Percentiles rank a stretch among this genome's conserved stretches.
These are phyloP conservation scores for Castanea mollissima DNA, from an alignment of 306 rosid species.

Conservation along the genomic window DNA sequence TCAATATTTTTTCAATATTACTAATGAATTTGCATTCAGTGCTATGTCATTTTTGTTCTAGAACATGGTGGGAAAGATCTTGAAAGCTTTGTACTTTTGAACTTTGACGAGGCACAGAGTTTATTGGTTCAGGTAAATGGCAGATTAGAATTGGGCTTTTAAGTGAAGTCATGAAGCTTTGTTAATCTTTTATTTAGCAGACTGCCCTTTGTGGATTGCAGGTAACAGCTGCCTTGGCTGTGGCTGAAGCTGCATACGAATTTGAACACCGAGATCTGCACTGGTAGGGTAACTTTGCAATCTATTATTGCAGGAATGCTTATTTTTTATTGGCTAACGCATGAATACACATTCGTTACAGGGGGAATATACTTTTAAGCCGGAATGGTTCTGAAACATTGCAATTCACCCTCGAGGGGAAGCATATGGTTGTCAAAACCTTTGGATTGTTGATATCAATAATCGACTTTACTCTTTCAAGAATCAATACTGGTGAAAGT, in stretches of 20 bases:
- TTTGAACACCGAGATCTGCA: constrained; percentile 99
- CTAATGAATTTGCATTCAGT: constrained; percentile 47
- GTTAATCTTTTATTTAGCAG: neutral
- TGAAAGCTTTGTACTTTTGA: constrained; percentile 77
- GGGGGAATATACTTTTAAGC: constrained; percentile 87
- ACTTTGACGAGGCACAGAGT: constrained; percentile 70
- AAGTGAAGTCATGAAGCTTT: constrained; percentile 24
- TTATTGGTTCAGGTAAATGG: constrained; percentile 71
- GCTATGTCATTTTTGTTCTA: constrained; percentile 64
- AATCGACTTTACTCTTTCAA: constrained; percentile 85
- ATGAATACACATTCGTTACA: constrained; percentile 31
- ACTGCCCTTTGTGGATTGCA: constrained; percentile 32
- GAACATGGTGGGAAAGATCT: constrained; percentile 92
- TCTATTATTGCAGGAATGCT: constrained; percentile 6
- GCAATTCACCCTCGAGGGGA: constrained; percentile 81
- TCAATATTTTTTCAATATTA: too few species aligned
- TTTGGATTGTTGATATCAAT: constrained; percentile 78
- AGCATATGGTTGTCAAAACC: constrained; percentile 49
- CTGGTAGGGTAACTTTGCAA: constrained; percentile 50
- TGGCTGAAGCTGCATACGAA: constrained; percentile 91
- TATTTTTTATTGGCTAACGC: constrained; percentile 24
- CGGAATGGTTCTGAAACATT: constrained; percentile 57
- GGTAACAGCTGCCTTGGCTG: constrained; percentile 86
- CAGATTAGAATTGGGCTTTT: neutral
- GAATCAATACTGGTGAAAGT: constrained; percentile 75